Evolutionary conservation across 495 filamentous ascomycete genomes (phyloP).

Genomic region (Hyaloscypha bicolor): DNA sequence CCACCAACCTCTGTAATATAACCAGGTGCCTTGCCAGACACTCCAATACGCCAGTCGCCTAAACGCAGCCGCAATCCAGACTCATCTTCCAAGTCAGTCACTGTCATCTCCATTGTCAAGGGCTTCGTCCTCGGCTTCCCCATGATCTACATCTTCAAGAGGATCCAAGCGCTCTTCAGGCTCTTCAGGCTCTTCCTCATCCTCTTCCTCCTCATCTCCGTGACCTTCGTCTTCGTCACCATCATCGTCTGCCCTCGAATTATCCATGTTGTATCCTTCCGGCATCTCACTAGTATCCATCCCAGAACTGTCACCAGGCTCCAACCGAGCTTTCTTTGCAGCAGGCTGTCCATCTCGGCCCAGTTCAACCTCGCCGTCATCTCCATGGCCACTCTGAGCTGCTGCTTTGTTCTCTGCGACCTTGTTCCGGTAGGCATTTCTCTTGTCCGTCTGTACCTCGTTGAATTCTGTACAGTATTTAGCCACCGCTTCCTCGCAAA

Average conservation of each 20-base stretch:
- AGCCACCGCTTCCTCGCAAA: background rate
- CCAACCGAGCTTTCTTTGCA: conserved; percentile 56
- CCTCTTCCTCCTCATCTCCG: conserved; percentile 44
- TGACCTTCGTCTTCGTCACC: conserved; percentile 49
- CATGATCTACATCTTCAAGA: conserved; percentile 42
- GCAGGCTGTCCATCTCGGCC: conserved; percentile 39
- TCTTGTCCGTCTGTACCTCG: conserved; percentile 65
- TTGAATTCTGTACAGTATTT: conserved; percentile 44
- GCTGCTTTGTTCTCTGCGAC: conserved; percentile 23
- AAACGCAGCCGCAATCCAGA: background rate
- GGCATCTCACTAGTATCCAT: conserved; percentile 51
- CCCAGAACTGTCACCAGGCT: conserved; percentile 48
- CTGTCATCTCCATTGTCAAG: conserved; percentile 64
- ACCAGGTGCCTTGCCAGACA: background rate
- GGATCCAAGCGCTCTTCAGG: conserved; percentile 40
- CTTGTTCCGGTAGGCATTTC: conserved; percentile 58
- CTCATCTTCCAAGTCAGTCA: conserved; percentile 37
- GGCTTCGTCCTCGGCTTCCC: conserved; percentile 62
- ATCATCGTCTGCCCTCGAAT: conserved; percentile 48
- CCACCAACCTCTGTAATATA: background rate
- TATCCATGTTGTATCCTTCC: conserved; percentile 39
- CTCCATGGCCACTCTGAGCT: conserved; percentile 40
- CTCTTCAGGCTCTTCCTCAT: conserved; percentile 42
- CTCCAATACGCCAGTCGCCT: background rate
- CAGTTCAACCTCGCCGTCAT: conserved; percentile 32